A percentile compares a stretch with the other conserved stretches of the same genome.
Evolutionary conservation across 2,329 filamentous ascomycete species (phyloP).

Genomic region (Thielaviopsis musarum): DNA sequence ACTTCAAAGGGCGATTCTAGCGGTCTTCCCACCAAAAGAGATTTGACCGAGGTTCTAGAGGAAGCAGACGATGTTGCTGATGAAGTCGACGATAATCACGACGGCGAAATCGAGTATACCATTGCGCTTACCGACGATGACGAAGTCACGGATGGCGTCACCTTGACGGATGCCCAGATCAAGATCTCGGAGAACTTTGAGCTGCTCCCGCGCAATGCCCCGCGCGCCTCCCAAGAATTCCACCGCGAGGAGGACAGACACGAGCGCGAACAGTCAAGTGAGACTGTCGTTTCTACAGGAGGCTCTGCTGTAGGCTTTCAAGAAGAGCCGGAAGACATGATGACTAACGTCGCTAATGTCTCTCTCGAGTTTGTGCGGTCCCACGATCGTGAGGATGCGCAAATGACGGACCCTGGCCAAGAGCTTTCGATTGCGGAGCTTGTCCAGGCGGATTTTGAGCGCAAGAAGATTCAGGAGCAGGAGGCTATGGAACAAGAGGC

Average conservation of each 20-base stretch:
- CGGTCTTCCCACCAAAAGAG: conserved; percentile 10
- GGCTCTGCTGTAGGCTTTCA: conserved; percentile 2
- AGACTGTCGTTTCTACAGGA: not conserved
- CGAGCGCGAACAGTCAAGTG: not conserved
- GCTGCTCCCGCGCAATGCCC: conserved; percentile 7
- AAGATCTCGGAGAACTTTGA: conserved; percentile 6
- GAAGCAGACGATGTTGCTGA: conserved; percentile 13
- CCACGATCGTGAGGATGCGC: not conserved
- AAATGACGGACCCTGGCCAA: not conserved
- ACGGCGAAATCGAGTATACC: conserved; percentile 5
- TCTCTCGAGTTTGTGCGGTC: not conserved
- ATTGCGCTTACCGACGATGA: conserved; percentile 8
- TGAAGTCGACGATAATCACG: conserved; percentile 1
- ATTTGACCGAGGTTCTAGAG: conserved; percentile 1
- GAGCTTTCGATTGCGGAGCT: not conserved
- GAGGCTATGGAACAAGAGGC: not conserved
- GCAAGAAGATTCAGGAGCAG: not conserved
- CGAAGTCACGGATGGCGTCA: conserved; percentile 9
- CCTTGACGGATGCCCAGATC: conserved; percentile 9
- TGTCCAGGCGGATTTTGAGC: not conserved
- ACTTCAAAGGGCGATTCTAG: not conserved
- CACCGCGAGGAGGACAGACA: not conserved
- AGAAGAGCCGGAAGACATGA: conserved; percentile 13
- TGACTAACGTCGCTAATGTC: conserved; percentile 1
- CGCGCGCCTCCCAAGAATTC: not conserved